Evolutionary conservation across 192 early-diverging fungal species (phyloP), one percentile per base, ranked within the genome.

Genomic region (Podila epigama): DNA sequence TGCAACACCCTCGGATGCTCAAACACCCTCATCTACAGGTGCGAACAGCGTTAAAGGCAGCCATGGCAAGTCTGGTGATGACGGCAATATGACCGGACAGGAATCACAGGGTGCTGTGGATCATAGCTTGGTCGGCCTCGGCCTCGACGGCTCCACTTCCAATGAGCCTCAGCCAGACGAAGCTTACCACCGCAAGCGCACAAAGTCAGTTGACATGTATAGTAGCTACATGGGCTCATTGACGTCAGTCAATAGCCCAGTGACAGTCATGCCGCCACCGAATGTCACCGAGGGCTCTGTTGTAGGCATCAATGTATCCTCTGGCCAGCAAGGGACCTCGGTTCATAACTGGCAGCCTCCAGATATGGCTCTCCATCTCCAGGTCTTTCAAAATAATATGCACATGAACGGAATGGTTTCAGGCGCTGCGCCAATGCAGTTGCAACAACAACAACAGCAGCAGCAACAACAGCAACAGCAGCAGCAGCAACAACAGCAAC

Each of bases 191-290:
- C 73, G 73, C 22, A 77, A 77, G 56, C 56, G 73, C 22, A 77
- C 73, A 40, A 77, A 77, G 34, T 77, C 73, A 8, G 73, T 77
- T 18, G 73, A 77, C 52, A 77, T 68, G 73, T 77, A 77, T 33
- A 77, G 66, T 28, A 77, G 44, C 41, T 58, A 64, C 32, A 53
- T 77, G 48, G 61, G 55, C 18, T 35, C 54, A 1, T 27, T 77
- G 22, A 68, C 20, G n/a, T 63, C 73, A 12, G 68, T 77, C 12
- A 54, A 32, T 28, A 27, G 15, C 27, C 52, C 52, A 16, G 13
- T 28, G 20, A 48, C 25, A 22, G 25, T 22, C 44, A 66, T 53
- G 4, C 64, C 71, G 18, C 53, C 65, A 18, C 22, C 51, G 6
- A 12, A 37, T 11, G 29, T 32, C 1, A n/a, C 50, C 7, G 51